phyloP scores from a whole-genome alignment of 306 rosid genomes.

The Myrica gale region DNA sequence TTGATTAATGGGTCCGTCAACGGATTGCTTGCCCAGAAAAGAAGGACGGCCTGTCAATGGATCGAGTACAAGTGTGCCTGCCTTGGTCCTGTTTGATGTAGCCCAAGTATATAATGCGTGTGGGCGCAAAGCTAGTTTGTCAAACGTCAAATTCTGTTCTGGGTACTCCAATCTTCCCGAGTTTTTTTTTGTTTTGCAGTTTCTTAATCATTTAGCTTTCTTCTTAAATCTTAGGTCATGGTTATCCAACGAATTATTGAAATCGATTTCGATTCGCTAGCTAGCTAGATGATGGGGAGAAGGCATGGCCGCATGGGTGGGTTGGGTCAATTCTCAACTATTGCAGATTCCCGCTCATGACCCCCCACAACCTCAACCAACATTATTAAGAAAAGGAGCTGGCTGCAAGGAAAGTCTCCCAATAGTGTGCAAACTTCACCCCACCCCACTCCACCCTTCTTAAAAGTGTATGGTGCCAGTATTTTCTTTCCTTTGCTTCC shows the following conservation, averaged over 20 bases:
- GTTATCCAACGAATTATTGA: background rate
- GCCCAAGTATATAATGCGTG: constrained; percentile 42
- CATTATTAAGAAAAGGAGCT: too few relatives aligned
- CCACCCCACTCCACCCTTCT: too few relatives aligned
- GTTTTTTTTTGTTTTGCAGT: too few relatives aligned
- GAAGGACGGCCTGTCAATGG: constrained; percentile 19
- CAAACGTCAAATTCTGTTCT: background rate
- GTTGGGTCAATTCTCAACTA: constrained; percentile 26
- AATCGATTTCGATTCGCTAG: background rate
- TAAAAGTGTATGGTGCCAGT: too few relatives aligned
- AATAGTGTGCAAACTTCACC: too few relatives aligned
- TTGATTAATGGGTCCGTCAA: constrained; percentile 33
- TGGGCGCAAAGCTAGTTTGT: constrained; percentile 39
- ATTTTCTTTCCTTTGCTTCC: too few relatives aligned
- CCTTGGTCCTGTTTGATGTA: constrained; percentile 38
- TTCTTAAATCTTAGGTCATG: background rate
- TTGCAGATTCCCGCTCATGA: background rate
- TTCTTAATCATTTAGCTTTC: too few relatives aligned
- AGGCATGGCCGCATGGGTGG: background rate
- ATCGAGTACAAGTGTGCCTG: constrained; percentile 45
- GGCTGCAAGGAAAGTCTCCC: too few relatives aligned
- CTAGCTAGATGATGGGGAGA: constrained; percentile 1
- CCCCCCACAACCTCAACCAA: too few relatives aligned
- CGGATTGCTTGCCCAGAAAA: constrained; percentile 25
- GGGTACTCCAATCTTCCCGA: background rate